A percentile compares a stretch with the other conserved stretches of the same genome.
Conservation (phyloP, 495 filamentous ascomycete genomes). For the Daldinia decipiens region DNA sequence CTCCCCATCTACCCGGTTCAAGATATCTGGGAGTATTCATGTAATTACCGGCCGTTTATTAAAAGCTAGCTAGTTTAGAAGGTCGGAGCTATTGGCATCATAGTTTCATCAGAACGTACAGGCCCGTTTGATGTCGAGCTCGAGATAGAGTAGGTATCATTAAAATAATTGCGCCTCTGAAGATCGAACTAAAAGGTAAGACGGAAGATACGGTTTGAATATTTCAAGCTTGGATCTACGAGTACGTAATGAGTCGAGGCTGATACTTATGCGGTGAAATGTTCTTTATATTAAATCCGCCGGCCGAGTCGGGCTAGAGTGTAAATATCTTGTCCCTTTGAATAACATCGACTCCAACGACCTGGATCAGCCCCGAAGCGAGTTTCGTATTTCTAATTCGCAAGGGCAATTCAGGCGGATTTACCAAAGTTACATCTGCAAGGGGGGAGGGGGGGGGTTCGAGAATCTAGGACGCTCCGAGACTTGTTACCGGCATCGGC, state of each 20-base stretch:
- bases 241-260: neutral
- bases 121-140: too few species aligned
- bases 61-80: too few species aligned
- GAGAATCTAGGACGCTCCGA: conserved; percentile 19
- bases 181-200: neutral
- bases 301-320: neutral
- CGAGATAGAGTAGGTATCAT: too few species aligned
- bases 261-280: neutral
- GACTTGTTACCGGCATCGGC: conserved; percentile 40
- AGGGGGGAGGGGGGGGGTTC: neutral
- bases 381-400: conserved; percentile 21
- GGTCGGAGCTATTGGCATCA: too few species aligned
- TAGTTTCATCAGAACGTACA: too few species aligned
- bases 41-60: too few species aligned
- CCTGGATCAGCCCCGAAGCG: conserved; percentile 36
- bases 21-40: too few species aligned
- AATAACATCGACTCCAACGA: conserved; percentile 41
- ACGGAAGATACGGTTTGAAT: neutral
- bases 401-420: conserved; percentile 43
- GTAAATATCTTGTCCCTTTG: too few species aligned
- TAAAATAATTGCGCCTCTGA: too few species aligned
- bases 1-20: too few species aligned
- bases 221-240: neutral
- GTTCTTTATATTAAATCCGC: neutral
- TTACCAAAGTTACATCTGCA: conserved; percentile 24